Base-by-base conservation (phyloP, 139 green algal species). In the Chlorella ohadii region DNA sequence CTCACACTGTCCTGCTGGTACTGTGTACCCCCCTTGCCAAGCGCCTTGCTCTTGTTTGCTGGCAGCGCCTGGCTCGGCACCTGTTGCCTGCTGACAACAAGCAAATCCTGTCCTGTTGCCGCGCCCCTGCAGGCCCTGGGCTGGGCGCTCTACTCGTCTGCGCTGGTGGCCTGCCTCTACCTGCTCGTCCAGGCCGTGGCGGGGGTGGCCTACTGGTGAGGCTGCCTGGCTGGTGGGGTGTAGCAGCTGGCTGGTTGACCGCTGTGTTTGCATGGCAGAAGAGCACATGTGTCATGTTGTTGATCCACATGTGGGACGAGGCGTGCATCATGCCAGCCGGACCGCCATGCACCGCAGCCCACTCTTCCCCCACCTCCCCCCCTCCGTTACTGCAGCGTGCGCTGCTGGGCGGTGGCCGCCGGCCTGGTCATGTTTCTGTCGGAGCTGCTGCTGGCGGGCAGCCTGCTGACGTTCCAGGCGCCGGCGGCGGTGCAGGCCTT, bases 71-170 rank as follows among this genome's bases (percentile, higher is more conserved):
- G n/a, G n/a, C n/a, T n/a, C n/a, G n/a, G n/a, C n/a, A n/a, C n/a
- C n/a, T n/a, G n/a, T n/a, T n/a, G n/a, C n/a, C n/a, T n/a, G n/a
- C n/a, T n/a, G n/a, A n/a, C n/a, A n/a, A n/a, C n/a, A n/a, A n/a
- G n/a, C n/a, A n/a, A n/a, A n/a, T n/a, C n/a, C n/a, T n/a, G n/a
- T 9, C 44, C 51, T 59, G 51, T 59, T 59, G 51, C 51, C 44
- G 51, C 22, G 2, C 51, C 9, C 23, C 47, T 51, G 47, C 94
- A 97, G 87, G 93, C 92, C 0, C 79, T 94, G 39, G 94, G 95
- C 33, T 98, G 95, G 95, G 88, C 87, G 4, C 86, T 98, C 28
- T 96, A 95, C 87, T 89, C 89, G 57, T 75, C 87, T 4, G 93
- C 88, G 2, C 81, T 96, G 38, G 83, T 91, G 51, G 64, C 84